Evolutionary conservation across 73 alveolate genomes (phyloP), one percentile per base, ranked within the genome.

Genomic region (Paramecium biaurelia): DNA sequence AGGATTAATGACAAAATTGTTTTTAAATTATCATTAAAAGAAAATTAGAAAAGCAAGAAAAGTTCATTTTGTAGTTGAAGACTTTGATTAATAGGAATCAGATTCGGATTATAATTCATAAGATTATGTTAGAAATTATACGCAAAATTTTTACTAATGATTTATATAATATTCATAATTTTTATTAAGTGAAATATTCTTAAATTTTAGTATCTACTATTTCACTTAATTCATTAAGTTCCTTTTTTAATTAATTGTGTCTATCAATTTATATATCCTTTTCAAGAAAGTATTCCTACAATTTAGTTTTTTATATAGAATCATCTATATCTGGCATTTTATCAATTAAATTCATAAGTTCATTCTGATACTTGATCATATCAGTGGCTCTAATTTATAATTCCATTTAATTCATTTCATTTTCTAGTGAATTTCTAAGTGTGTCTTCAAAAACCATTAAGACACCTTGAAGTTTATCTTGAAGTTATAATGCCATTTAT

Each of bases 1-100:
- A 45, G 94, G 94, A 18, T 74, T 90, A 49, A 90, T 90, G 94
- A 59, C 89, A n/a, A 70, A 90, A 88, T 57, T 92, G 72, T 84
- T 85, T 93, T 34, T 24, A 45, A 79, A 79, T 79, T 23, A 30
- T 23, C 90, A 79, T 45, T 12, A 41, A 79, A 79, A 79, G 74
- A 79, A 79, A 35, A 41, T 42, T 1, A 79, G 90, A 24, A 79
- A 79, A 79, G 76, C 90, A 43, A 79, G 90, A 79, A 79, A 79
- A 9, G 90, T 79, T 11, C 90, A 79, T 45, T 79, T 79, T 79
- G 90, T 79, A 12, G 90, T 79, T 38, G 90, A 79, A 30, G 90
- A 79, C 12, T 79, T 38, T 26, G 90, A 79, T 43, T 79, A 79
- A 79, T 72, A 72, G 21, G 86, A 72, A 35, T 72, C 86, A 72